Evolutionary conservation across 169 alveolate species (phyloP).

Genomic region (Plasmodium coatneyi): DNA sequence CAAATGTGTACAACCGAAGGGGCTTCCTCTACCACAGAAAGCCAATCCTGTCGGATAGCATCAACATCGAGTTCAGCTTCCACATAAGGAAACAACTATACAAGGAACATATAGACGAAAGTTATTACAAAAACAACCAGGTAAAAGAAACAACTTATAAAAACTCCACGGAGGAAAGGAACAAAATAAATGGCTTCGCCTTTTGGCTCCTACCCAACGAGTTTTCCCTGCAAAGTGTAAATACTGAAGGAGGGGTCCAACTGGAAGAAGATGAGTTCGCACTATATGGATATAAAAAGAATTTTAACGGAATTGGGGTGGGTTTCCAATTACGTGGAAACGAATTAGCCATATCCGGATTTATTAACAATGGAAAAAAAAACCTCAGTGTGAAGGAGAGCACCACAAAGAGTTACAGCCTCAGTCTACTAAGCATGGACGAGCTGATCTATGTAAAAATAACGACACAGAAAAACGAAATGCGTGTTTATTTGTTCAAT

Average conservation of each 20-base stretch:
- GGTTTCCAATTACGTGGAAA: constrained; percentile 27
- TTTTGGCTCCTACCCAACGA: constrained; percentile 37
- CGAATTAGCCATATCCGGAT: constrained; percentile 16
- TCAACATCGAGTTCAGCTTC: constrained; percentile 25
- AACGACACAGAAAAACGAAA: constrained; percentile 9
- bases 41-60: constrained; percentile 20
- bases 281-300: constrained; percentile 39
- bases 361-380: constrained; percentile 26
- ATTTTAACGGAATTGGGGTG: constrained; percentile 46
- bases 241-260: not conserved
- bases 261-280: constrained; percentile 29
- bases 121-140: constrained; percentile 7
- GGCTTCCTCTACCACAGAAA: constrained; percentile 27
- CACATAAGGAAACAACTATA: not conserved
- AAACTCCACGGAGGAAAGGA: constrained; percentile 5
- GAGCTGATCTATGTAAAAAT: constrained; percentile 9
- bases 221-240: not conserved
- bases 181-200: constrained; percentile 54
- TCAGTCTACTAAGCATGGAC: not conserved
- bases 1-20: constrained; percentile 59
- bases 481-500: constrained; percentile 10
- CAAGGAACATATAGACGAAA: constrained; percentile 20
- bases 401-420: not conserved
- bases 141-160: constrained; percentile 10
- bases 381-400: not conserved